phyloP scores from a whole-genome alignment of 192 early-diverging fungal species.

The Linnemannia schmuckeri region DNA sequence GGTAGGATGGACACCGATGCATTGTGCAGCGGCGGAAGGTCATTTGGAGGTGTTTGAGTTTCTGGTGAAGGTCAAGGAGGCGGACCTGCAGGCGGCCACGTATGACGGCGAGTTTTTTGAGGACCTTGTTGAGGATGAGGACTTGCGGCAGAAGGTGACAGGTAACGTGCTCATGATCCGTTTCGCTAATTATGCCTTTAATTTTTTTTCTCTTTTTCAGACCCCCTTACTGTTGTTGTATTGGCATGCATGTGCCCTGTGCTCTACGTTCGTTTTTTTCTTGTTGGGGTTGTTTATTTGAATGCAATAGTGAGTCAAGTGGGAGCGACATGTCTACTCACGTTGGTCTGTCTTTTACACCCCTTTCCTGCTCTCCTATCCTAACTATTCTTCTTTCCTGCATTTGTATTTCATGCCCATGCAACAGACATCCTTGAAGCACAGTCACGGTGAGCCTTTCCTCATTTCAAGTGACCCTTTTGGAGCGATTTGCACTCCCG shows the following conservation, averaged over 20 bases:
- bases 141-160: conserved; percentile 34
- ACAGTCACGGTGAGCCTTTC: conserved; percentile 24
- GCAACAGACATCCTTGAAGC: conserved; percentile 25
- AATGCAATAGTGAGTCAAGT: not conserved
- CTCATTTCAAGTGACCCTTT: too few relatives aligned
- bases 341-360: not conserved
- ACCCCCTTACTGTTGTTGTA: not conserved
- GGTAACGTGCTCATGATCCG: conserved; percentile 24
- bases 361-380: not conserved
- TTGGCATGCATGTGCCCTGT: not conserved
- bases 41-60: conserved; percentile 65
- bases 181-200: not conserved
- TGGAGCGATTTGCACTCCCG: not conserved
- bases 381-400: conserved; percentile 3
- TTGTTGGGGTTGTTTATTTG: not conserved
- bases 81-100: conserved; percentile 37
- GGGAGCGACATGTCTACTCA: not conserved
- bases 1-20: conserved; percentile 77
- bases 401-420: not conserved
- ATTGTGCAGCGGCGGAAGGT: conserved; percentile 77
- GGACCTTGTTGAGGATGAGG: conserved; percentile 50
- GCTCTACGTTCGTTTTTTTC: too few relatives aligned
- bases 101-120: conserved; percentile 52
- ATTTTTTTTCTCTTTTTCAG: not conserved
- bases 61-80: conserved; percentile 45